These are phyloP conservation scores for Paramecium sexaurelia DNA, from an alignment of 73 alveolate species.

Conservation along the genomic window DNA sequence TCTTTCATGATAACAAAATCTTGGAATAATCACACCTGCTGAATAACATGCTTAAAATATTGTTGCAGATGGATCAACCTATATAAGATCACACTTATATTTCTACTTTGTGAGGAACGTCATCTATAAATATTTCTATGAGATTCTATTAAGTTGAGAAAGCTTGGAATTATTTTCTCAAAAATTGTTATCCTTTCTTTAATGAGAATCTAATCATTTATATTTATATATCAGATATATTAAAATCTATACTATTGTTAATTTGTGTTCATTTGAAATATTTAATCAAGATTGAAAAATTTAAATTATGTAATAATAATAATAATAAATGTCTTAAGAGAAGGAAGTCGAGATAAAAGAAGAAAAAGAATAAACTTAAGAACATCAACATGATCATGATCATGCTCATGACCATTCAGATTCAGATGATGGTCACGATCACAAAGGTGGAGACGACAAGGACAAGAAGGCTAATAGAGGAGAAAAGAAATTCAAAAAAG, in stretches of 20 bases:
- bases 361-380: constrained; percentile 8
- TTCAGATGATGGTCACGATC: constrained; percentile 70
- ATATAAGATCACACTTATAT: neutral
- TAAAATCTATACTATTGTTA: neutral
- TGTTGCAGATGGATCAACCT: constrained; percentile 75
- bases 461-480: constrained; percentile 92
- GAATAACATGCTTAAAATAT: constrained; percentile 73
- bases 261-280: neutral
- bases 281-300: constrained; percentile 6
- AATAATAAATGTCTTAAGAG: constrained; percentile 4
- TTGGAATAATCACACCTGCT: constrained; percentile 75
- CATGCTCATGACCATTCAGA: constrained; percentile 14
- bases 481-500: constrained; percentile 96
- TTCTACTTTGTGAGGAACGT: constrained; percentile 38
- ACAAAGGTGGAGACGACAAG: constrained; percentile 70
- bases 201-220: constrained; percentile 12
- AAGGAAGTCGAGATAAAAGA: constrained; percentile 25
- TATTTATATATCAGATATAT: neutral
- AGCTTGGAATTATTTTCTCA: constrained; percentile 13
- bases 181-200: neutral
- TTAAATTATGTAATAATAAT: neutral
- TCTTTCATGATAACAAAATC: constrained; percentile 77
- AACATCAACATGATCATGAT: constrained; percentile 43
- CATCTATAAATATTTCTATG: constrained; percentile 46
- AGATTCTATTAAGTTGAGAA: constrained; percentile 36